Evolutionary conservation across 345 rosid genomes (phyloP).

Genomic region (Ceriops tagal): DNA sequence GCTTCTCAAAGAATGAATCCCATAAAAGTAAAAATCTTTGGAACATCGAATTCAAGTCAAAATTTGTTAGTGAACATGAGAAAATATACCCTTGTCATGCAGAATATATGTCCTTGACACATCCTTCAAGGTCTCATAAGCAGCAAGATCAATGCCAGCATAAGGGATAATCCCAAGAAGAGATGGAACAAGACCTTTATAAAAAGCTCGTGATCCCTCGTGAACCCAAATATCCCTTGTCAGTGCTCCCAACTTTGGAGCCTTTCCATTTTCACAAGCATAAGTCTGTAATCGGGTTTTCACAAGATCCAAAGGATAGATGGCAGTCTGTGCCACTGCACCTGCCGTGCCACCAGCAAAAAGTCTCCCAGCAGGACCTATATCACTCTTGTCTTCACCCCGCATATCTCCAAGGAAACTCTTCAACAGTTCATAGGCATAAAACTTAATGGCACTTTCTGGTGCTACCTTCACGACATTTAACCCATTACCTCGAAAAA

Average conservation of each 20-base stretch:
- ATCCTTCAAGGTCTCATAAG: conserved; percentile 81
- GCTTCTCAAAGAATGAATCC: not conserved
- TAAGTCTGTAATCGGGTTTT: conserved; percentile 86
- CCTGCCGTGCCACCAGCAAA: conserved; percentile 89
- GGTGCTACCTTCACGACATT: conserved; percentile 89
- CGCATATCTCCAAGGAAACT: conserved; percentile 43
- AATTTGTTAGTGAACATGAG: not conserved
- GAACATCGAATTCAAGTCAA: conserved; percentile 1
- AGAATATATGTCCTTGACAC: conserved; percentile 73
- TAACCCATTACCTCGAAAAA: conserved; percentile 80
- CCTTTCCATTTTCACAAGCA: conserved; percentile 57
- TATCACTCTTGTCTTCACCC: conserved; percentile 50
- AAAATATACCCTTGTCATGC: conserved; percentile 52
- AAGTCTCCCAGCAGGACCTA: conserved; percentile 63
- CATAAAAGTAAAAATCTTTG: not conserved
- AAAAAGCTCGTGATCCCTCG: conserved; percentile 88
- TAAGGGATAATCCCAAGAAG: conserved; percentile 89
- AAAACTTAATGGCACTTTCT: conserved; percentile 85
- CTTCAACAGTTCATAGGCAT: conserved; percentile 71
- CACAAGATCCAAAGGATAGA: conserved; percentile 89
- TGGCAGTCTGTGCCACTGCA: conserved; percentile 83
- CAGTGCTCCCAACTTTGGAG: conserved; percentile 53
- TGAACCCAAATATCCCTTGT: conserved; percentile 70
- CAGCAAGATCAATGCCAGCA: conserved; percentile 95
- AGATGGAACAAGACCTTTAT: conserved; percentile 81